A percentile compares a stretch with the other conserved stretches of the same genome.
Evolutionary conservation across 805 yeast genomes (phyloP).

Genomic region (Wickerhamomyces ciferrii): DNA sequence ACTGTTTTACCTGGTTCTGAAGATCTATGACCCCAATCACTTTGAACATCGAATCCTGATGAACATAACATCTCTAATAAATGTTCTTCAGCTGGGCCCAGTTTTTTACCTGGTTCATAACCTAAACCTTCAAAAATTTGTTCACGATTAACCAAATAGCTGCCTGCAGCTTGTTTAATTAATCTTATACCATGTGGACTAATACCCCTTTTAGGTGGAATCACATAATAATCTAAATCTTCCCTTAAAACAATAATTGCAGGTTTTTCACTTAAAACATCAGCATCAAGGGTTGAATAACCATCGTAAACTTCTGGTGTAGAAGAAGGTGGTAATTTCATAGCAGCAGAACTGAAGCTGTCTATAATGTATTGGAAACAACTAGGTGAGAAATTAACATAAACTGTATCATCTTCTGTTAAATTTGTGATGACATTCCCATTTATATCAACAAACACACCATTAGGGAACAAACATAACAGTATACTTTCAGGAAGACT

Average conservation of each 20-base stretch:
- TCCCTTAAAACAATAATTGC: constrained; percentile 89
- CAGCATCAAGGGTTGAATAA: constrained; percentile 44
- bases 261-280: constrained; percentile 73
- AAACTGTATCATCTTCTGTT: constrained; percentile 75
- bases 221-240: constrained; percentile 89
- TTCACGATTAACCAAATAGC: constrained; percentile 48
- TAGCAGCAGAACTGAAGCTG: constrained; percentile 64
- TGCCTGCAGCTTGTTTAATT: constrained; percentile 71
- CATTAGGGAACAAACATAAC: constrained; percentile 84
- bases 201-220: constrained; percentile 65
- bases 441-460: constrained; percentile 72
- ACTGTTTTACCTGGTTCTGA: constrained; percentile 84
- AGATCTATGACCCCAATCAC: constrained; percentile 86
- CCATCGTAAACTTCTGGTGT: constrained; percentile 33
- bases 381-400: constrained; percentile 79
- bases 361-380: constrained; percentile 82
- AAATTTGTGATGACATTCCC: constrained; percentile 77
- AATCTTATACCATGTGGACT: constrained; percentile 54
- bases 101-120: constrained; percentile 41
- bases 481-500: constrained; percentile 86
- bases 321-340: constrained; percentile 40
- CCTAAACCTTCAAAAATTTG: constrained; percentile 81
- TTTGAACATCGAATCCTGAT: constrained; percentile 67
- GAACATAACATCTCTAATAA: constrained; percentile 90
- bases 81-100: constrained; percentile 93